Conservation (phyloP, 345 rosid genomes). For the Pugionium cornutum region DNA sequence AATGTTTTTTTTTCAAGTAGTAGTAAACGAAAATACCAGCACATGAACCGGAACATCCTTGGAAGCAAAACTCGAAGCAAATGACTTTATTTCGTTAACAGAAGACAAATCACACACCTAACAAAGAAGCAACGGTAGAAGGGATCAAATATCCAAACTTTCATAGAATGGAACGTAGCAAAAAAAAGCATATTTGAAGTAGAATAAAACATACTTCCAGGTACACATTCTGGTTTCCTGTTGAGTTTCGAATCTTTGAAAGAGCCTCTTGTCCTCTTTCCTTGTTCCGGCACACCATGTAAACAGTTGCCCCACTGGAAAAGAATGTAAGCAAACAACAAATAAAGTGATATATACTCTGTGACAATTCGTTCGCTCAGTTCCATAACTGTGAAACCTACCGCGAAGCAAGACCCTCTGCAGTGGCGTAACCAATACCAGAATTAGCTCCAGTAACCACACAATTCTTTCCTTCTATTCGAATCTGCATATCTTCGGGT, state of each 20-base stretch:
- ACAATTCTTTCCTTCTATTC: constrained; percentile 71
- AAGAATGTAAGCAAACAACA: constrained; percentile 2
- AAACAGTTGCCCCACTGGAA: constrained; percentile 79
- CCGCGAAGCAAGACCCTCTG: constrained; percentile 96
- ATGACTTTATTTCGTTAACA: constrained; percentile 68
- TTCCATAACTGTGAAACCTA: constrained; percentile 20
- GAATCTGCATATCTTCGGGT: constrained; percentile 62
- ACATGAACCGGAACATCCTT: constrained; percentile 78
- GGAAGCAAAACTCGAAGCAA: constrained; percentile 71
- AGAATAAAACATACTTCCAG: constrained; percentile 57
- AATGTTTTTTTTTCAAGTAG: neutral
- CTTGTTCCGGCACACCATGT: constrained; percentile 82
- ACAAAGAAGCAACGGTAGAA: constrained; percentile 32
- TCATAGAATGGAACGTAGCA: constrained; percentile 1
- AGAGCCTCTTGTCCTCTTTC: constrained; percentile 84
- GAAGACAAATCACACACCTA: constrained; percentile 94
- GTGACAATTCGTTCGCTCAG: neutral
- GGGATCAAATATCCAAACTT: constrained; percentile 6
- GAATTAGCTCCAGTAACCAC: constrained; percentile 95
- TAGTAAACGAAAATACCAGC: constrained; percentile 46
- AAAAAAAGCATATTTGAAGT: neutral
- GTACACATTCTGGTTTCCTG: constrained; percentile 77
- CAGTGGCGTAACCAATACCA: constrained; percentile 86
- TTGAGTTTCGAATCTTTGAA: constrained; percentile 63
- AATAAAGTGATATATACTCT: neutral